Evolutionary conservation across 2,329 filamentous ascomycete genomes (phyloP).

Genomic region (Xylaria sp.): DNA sequence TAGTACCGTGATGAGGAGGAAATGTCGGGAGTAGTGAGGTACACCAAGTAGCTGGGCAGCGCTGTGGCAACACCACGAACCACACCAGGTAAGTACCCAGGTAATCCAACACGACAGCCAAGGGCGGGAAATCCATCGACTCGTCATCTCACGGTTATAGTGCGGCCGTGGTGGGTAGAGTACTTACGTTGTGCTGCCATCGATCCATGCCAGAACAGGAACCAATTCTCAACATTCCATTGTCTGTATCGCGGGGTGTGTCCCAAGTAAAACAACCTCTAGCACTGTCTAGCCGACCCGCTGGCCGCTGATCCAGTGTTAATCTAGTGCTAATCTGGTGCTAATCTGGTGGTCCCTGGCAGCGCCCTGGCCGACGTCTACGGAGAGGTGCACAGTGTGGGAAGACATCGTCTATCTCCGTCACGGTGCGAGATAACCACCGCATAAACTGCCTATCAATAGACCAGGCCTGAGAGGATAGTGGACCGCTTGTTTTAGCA

Average conservation of each 20-base stretch:
- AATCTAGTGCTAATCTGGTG: neutral
- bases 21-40: too few species aligned
- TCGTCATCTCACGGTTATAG: conserved; percentile 16
- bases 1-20: too few species aligned
- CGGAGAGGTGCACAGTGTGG: too few species aligned
- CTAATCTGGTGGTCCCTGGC: too few species aligned
- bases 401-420: too few species aligned
- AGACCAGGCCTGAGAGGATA: neutral
- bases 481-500: conserved; percentile 19
- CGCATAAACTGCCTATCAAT: too few species aligned
- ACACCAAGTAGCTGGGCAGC: too few species aligned
- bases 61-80: neutral
- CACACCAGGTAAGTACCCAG: neutral
- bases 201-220: conserved; percentile 1
- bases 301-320: too few species aligned
- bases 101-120: neutral
- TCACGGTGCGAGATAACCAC: too few species aligned
- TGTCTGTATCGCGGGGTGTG: neutral
- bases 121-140: conserved; percentile 6
- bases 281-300: neutral
- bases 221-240: neutral
- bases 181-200: neutral
- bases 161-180: neutral
- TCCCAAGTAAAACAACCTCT: neutral
- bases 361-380: too few species aligned